Percentiles rank a stretch among this genome's conserved stretches.
These are phyloP conservation scores for Beta vulgaris DNA, from an alignment of 148 eudicot species.

Conservation along the genomic window DNA sequence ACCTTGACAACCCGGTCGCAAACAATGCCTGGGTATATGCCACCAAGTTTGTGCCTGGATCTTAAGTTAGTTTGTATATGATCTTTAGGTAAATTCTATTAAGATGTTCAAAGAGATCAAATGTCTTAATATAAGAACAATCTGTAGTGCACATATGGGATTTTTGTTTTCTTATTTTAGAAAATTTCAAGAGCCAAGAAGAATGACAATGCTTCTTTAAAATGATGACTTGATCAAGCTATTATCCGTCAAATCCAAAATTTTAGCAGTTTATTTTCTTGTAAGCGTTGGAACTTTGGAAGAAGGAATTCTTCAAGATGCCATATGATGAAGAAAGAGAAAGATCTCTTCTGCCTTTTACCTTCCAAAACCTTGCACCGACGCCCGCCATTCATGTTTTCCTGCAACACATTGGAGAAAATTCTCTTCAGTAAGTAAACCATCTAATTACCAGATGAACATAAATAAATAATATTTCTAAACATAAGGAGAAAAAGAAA, in stretches of 20 bases:
- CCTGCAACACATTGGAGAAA: background rate
- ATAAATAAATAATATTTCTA: too few species aligned
- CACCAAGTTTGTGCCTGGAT: slow-evolving; percentile 74
- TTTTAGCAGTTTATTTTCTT: too few species aligned
- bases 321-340: too few species aligned
- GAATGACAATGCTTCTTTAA: background rate
- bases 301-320: too few species aligned
- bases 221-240: too few species aligned
- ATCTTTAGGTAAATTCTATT: slow-evolving; percentile 11
- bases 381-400: background rate
- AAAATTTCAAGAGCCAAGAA: background rate
- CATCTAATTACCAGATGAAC: too few species aligned
- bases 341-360: background rate
- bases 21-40: slow-evolving; percentile 94
- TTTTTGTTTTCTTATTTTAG: background rate
- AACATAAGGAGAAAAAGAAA: too few species aligned
- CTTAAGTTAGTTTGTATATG: slow-evolving; percentile 31
- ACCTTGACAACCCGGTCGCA: slow-evolving; percentile 81
- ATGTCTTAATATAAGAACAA: slow-evolving; percentile 4
- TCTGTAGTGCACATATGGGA: slow-evolving; percentile 7
- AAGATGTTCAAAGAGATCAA: background rate
- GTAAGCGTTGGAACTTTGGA: too few species aligned
- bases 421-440: too few species aligned
- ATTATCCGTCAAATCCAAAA: too few species aligned
- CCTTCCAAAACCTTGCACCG: background rate